Percentiles rank a stretch among this genome's conserved stretches.
Conservation (phyloP, 768 basidiomycete genomes). For the Rhodosporidiobolus odoratus region DNA sequence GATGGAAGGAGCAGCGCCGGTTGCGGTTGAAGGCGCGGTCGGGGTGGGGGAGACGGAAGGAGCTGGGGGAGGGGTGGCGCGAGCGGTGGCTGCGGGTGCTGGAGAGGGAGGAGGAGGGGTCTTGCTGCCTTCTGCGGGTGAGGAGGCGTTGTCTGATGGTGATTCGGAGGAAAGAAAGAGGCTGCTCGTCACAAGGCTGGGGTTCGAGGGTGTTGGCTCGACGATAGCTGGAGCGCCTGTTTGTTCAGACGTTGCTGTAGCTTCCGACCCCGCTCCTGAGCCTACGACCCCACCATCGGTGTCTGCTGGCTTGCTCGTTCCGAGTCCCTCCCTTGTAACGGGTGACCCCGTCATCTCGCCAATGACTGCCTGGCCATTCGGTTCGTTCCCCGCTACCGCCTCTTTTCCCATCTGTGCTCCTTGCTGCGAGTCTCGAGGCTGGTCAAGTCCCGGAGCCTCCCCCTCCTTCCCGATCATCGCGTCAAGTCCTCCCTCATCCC, state of each 20-base stretch:
- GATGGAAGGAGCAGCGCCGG: background rate
- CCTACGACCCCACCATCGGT: no score
- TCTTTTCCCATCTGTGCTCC: no score
- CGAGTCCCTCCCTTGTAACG: no score
- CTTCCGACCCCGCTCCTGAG: no score
- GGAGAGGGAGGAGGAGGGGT: conserved; percentile 3
- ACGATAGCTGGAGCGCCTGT: background rate
- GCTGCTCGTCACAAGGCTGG: background rate
- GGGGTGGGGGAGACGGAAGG: conserved; percentile 35
- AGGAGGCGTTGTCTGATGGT: background rate
- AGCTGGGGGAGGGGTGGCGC: conserved; percentile 5
- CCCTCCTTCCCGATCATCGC: background rate
- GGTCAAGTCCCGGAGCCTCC: background rate
- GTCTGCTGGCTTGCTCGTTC: no score
- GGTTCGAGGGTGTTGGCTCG: conserved; percentile 12
- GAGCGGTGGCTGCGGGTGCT: conserved; percentile 1
- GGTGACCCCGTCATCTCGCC: no score
- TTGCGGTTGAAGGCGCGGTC: conserved; percentile 42
- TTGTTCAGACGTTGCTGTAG: no score
- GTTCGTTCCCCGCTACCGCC: no score
- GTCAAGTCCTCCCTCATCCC: background rate
- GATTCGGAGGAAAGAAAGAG: background rate
- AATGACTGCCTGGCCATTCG: no score
- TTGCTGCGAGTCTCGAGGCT: no score
- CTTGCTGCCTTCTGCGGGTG: background rate